Conservation (phyloP, 2,329 filamentous ascomycete species). For the Neonectria sp. region DNA sequence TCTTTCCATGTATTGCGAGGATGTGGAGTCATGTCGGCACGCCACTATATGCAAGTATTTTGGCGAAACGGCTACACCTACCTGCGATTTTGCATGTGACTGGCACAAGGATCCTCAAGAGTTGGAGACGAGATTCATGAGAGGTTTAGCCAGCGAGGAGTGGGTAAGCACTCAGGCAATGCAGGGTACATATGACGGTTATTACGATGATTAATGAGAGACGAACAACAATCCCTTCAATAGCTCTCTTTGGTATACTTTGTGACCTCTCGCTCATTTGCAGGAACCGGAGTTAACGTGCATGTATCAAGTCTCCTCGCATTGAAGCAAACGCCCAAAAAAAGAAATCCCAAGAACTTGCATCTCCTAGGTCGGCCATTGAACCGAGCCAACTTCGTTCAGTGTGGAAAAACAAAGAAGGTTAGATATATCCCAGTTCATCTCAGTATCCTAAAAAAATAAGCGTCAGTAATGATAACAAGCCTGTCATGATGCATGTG, state of each 20-base stretch:
- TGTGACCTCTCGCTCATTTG: background rate
- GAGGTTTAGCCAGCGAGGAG: constrained; percentile 72
- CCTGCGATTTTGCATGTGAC: constrained; percentile 83
- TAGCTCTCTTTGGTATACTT: background rate
- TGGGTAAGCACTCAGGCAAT: constrained; percentile 76
- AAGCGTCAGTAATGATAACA: constrained; percentile 22
- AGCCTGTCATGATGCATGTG: background rate
- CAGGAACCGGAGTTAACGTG: background rate
- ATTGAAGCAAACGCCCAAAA: background rate
- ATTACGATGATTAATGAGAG: constrained; percentile 62
- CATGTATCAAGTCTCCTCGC: too few species aligned
- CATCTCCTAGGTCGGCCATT: constrained; percentile 31
- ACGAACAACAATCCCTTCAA: background rate
- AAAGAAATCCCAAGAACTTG: background rate
- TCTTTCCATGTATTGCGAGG: constrained; percentile 87
- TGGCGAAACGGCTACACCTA: constrained; percentile 72
- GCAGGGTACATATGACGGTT: constrained; percentile 69
- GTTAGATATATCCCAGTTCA: constrained; percentile 46
- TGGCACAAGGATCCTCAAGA: constrained; percentile 78
- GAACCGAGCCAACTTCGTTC: constrained; percentile 24
- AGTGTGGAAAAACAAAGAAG: constrained; percentile 40
- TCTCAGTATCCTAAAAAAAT: constrained; percentile 37
- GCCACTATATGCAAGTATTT: constrained; percentile 83
- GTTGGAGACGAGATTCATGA: constrained; percentile 70
- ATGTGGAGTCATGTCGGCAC: constrained; percentile 81